Evolutionary conservation across 179 eudicot genomes (phyloP), one percentile per base, ranked within the genome.

Genomic region (Monotropa hypopitys): DNA sequence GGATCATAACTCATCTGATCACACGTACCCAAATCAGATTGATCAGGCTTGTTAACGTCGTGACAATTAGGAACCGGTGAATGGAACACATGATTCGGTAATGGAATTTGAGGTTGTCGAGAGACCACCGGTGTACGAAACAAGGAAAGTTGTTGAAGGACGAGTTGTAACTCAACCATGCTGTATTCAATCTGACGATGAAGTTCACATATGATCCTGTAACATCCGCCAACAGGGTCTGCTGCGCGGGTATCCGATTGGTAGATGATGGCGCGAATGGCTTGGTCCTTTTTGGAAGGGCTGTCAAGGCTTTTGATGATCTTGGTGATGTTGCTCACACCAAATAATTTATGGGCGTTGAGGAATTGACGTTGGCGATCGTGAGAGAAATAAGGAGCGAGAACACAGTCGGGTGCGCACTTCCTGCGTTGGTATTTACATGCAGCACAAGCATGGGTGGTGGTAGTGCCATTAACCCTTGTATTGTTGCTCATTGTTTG

Each of bases 171-270:
- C 83, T 92, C 97, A 0, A 87, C 84, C 43, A 49, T 74, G 28
- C 47, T 71, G 28, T 54, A 84, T 30, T 86, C 86, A 16, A 91
- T 84, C 70, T 88, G 89, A 0, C 83, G 84, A 1, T 91, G 88
- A 4, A 93, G 84, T 3, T 83, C 84, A 0, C 80, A 63, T 15
- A 93, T 84, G 49, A 93, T 87, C 23, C 91, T 75, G 18, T 78
- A 88, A 61, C 91, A 90, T 0, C 97, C 99, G 5, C 95, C 95
- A 20, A 90, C 97, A 7, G 97, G 97, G 74, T 95, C 97, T 20
- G 65, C 61, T 1, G 93, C 95, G 0, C 97, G 88, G 0, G 76
- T 87, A 74, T 95, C 95, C 6, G 97, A 88, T 15, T 95, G 90
- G 79, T 72, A 91, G 16, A 88, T 84, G 5, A 92, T 92, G 32